Base-by-base conservation (phyloP, 1,284 basidiomycete genomes). In the Cerrena zonata region DNA sequence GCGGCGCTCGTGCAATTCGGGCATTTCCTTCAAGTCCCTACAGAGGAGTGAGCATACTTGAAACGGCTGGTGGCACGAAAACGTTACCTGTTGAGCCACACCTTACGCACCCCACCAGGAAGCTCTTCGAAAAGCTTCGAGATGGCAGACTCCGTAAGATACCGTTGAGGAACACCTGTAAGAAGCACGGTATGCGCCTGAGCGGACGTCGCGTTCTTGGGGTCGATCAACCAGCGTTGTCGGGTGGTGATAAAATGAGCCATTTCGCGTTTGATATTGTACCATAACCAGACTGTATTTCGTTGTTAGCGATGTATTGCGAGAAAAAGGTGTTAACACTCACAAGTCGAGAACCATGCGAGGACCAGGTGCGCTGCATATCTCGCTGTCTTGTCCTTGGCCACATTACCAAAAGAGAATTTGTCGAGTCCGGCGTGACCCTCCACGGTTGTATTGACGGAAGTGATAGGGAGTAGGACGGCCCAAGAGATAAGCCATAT, bases 161-260 rank as follows among this genome's bases (percentile, higher is more conserved):
- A 86, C 49, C 84, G 79, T 41, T 79, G 69, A n/a, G 94, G 93
- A 5, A 99, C 83, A 42, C 92, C 92, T 13, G 91, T 92, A 56
- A 98, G 76, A 43, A 94, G 82, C 18, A 99, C 77, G 2, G 94
- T 96, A 57, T 85, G 88, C 2, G 94, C 89, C 69, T 94, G 89
- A 0, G 89, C 81, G 4, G 83, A 80, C 36, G 76, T 71, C 0
- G 88, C 74, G 63, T 95, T 89, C n/a, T 71, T 69, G 10, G 78
- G 76, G 53, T 84, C 82, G 55, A 91, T 81, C 46, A 99, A 81
- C 74, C 91, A 89, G 47, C 83, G 76, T 65, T 97, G 94, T 27
- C 95, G 91, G 15, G 84, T 77, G 50, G 77, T 75, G 58, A 96
- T 72, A 60, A 91, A 96, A 61, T 90, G 82, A 18, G 68, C 64